These are phyloP conservation scores for Colletotrichum euphorbiae DNA, from an alignment of 2,329 filamentous ascomycete genomes.

Conservation along the genomic window DNA sequence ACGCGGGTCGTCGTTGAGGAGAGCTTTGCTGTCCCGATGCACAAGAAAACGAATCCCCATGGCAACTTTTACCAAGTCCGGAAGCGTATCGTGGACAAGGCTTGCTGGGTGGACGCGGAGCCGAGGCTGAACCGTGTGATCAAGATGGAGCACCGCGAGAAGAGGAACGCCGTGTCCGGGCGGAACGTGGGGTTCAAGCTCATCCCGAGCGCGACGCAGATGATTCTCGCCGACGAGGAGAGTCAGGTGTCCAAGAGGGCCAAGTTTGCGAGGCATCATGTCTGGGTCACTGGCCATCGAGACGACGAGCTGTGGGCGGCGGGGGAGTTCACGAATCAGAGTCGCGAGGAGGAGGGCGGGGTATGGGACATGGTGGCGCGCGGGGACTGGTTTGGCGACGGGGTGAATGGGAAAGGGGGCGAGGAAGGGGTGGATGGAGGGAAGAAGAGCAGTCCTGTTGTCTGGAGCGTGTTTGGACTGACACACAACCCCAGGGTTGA, in stretches of 20 bases:
- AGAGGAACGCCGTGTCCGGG: conserved; percentile 61
- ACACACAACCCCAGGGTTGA: conserved; percentile 62
- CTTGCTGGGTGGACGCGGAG: conserved; percentile 64
- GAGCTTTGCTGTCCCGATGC: conserved; percentile 51
- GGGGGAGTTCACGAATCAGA: conserved; percentile 65
- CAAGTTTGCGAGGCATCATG: conserved; percentile 58
- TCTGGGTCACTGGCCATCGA: conserved; percentile 62
- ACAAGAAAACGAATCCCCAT: conserved; percentile 67
- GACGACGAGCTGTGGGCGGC: conserved; percentile 64
- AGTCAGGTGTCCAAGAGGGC: conserved; percentile 58
- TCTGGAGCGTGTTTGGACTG: conserved; percentile 63
- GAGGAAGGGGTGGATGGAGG: conserved; percentile 6
- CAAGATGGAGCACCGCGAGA: conserved; percentile 59
- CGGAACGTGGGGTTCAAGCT: conserved; percentile 64
- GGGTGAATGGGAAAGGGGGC: conserved; percentile 8
- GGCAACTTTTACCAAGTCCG: conserved; percentile 71
- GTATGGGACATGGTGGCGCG: conserved; percentile 60
- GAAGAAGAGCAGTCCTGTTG: conserved; percentile 49
- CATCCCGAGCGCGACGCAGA: conserved; percentile 57
- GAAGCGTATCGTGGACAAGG: conserved; percentile 58
- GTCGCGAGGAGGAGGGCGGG: conserved; percentile 55
- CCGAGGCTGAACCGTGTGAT: conserved; percentile 63
- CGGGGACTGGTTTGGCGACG: conserved; percentile 57
- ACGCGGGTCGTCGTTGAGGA: conserved; percentile 63
- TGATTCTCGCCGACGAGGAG: conserved; percentile 58